Evolutionary conservation across 108 stramenopile genomes (phyloP), one percentile per base, ranked within the genome.

Genomic region (Asterionellopsis glacialis): DNA sequence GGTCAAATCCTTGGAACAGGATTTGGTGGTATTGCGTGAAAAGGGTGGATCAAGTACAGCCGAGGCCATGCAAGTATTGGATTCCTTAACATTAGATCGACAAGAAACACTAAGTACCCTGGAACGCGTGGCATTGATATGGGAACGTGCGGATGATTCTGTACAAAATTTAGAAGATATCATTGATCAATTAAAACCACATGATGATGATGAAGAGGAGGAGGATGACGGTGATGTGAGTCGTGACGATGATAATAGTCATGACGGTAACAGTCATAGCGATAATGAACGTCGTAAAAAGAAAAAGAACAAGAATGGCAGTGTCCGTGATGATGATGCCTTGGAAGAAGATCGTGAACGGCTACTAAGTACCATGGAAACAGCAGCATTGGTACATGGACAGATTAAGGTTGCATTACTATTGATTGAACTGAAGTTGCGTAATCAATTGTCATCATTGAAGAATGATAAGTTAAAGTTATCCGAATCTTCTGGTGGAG

Each of bases 381-480:
- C 69, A 11, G 70, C 70, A 0, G 41, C 79, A 7, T 51, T 80
- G 22, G 48, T 80, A 19, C 66, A 74, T 48, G 79, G 64, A 9
- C 73, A 80, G 42, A 50, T 74, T 47, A 74, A 80, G 41, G 61
- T 80, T 14, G 58, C 68, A 5, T 44, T 80, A 22, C 41, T 69
- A 62, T 41, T 80, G 44, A 68, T 74, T 42, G 79, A 80, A 50
- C 38, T 80, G 39, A 68, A 74, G 33, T 50, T 80, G 10, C 63
- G 69, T 38, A 80, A 80, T 57, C 60, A 69, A 16, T 57, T 74
- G 11, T 19, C 22, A 11, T 47, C 63, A 23, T 39, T 74, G 43
- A 67, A 66, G 54, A 64, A 67, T 25, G 73, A 74, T 25, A 61
- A 57, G 21, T n/a, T 52, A 13, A 16, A 24, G 21, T 25, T 44